Base-by-base conservation (phyloP, 1,284 basidiomycete genomes). In the Leccinum subrobustum region DNA sequence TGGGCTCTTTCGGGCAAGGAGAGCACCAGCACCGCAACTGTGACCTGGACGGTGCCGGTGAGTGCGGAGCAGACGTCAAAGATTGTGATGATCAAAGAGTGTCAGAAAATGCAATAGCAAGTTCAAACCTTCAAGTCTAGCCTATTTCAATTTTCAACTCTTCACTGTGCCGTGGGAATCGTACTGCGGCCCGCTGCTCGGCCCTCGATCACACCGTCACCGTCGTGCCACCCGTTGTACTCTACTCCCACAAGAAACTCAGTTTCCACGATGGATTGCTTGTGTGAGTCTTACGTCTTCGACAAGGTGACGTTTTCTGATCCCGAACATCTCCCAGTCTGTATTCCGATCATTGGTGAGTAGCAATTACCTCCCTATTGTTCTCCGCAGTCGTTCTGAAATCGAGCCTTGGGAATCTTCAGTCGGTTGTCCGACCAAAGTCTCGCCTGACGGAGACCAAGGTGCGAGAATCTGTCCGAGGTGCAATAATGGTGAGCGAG, bases 351-450 rank as follows among this genome's bases (percentile, higher is more conserved):
- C 60, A 60, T 77, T 25, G 72, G 82, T 83, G 62, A 68, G 81
- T 78, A 20, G 25, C 52, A 39, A 39, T 27, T 4, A 50, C 37
- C n/a, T 2, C 31, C 16, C 44, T 25, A 7, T 20, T 18, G 18
- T 2, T 55, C 52, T 61, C 62, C 59, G 60, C 66, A 65, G 56
- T 53, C 60, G 31, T 42, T 16, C 63, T 73, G 14, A 68, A 50
- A 11, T 47, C 29, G 20, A 5, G 7, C 39, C 23, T 47, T 33
- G 53, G 48, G 48, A 44, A 51, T 54, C 42, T 54, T n/a, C 64
- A 84, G 83, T 83, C 53, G 82, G 83, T 14, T 81, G 82, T 66
- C 74, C 78, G 25, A 80, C 78, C 11, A 81, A 71, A 62, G 68
- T 83, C 58, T 78, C 77, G 52, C 75, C 80, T 7, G 75, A 79